Conservation (phyloP, 2,329 filamentous ascomycete species). For the Neoscytalidium dimidiatum region DNA sequence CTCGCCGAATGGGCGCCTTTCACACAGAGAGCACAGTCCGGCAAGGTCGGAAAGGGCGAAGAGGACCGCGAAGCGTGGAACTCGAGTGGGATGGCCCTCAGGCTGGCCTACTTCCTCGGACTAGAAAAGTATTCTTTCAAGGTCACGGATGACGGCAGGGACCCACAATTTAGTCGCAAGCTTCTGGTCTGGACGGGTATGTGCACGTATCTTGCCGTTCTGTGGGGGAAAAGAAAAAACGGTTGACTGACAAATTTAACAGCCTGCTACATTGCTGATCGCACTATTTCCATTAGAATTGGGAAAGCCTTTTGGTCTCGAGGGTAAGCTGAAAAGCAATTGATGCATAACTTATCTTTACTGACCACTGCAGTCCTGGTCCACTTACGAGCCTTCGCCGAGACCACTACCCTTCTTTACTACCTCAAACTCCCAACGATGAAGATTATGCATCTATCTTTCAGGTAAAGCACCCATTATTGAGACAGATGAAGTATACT, state of each 20-base stretch:
- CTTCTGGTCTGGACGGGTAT: conserved; percentile 66
- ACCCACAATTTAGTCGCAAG: conserved; percentile 62
- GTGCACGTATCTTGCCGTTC: not conserved
- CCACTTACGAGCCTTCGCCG: conserved; percentile 65
- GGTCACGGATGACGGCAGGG: conserved; percentile 60
- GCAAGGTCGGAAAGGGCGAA: conserved; percentile 68
- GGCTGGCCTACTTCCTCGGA: conserved; percentile 69
- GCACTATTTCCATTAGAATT: conserved; percentile 69
- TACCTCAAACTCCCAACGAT: conserved; percentile 58
- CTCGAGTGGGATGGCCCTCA: conserved; percentile 70
- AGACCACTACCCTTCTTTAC: conserved; percentile 68
- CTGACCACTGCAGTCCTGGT: conserved; percentile 51
- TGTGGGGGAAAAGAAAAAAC: too few species aligned
- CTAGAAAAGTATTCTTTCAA: conserved; percentile 69
- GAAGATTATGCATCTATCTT: conserved; percentile 71
- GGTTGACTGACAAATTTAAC: not conserved
- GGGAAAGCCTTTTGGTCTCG: conserved; percentile 75
- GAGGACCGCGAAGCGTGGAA: conserved; percentile 77
- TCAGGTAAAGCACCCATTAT: conserved; percentile 40
- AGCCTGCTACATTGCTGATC: conserved; percentile 67
- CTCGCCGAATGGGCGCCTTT: conserved; percentile 75
- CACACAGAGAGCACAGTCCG: conserved; percentile 60
- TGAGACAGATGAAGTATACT: not conserved
- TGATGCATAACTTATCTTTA: not conserved
- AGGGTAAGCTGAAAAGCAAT: conserved; percentile 30